Evolutionary conservation across 139 green algal genomes (phyloP), one percentile per base, ranked within the genome.

Genomic region (Deuterostichococcus epilithicus): DNA sequence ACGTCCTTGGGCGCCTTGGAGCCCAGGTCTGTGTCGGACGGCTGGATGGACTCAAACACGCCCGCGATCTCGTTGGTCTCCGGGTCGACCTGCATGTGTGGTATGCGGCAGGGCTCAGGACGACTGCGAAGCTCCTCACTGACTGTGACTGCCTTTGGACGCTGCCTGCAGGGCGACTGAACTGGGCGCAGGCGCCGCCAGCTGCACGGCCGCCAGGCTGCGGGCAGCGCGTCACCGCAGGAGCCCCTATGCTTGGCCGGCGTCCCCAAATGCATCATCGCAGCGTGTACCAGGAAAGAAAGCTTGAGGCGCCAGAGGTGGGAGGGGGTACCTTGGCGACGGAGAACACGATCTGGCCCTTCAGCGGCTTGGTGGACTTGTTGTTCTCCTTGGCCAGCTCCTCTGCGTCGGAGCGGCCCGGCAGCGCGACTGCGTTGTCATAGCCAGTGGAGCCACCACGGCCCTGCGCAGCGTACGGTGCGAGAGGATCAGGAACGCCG

Each of bases 1-100:
- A 99, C 85, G 72, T 99, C 96, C 92, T 99, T 99, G 78, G 96
- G 94, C 42, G 87, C 89, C 92, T 99, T 99, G 80, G 96, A 88
- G 58, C 96, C 96, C 79, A 99, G 86, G 82, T 99, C 96, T 72
- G 96, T 99, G 88, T 99, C 96, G 34, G 94, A 98, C 45, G 96
- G 96, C 94, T 99, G 96, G 78, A 99, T 93, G 80, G 81, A 93
- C 92, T 98, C 96, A 70, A 99, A 99, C 73, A 99, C 91, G 47
- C 96, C 96, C 23, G 92, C 95, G 74, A 99, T 94, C 92, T 99
- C 95, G 66, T 90, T 90, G n/a, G 91, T 98, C 5, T 75, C 81
- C 25, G 84, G 34, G 86, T 99, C 90, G 47, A 95, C 35, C 73
- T 77, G 73, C 59, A 37, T 32, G n/a, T n/a, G n/a, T n/a, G n/a